Evolutionary conservation across 148 eudicot genomes (phyloP), one percentile per base, ranked within the genome.

Genomic region (Cornus controversa): DNA sequence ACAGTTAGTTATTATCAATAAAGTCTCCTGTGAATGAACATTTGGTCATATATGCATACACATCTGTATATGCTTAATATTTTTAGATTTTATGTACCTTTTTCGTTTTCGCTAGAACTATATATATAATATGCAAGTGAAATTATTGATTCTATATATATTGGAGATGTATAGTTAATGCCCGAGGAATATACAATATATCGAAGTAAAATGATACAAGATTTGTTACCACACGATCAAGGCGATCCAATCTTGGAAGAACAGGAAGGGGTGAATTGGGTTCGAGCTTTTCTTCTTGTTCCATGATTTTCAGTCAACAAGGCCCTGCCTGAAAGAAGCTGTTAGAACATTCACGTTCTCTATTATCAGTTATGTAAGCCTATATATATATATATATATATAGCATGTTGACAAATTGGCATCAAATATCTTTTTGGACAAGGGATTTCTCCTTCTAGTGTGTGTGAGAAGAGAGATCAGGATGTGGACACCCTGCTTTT

Each of bases 161-260:
- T 4, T 40, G 45, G 45, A 40, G 45, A 40, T 40, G 45, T 40
- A 40, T 40, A 40, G 45, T 4, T 40, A 40, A 40, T 6, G 45
- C 45, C 45, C 7, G 10, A 40, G 45, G 45, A 40, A 40, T 40
- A 40, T 40, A 40, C 45, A 40, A 40, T 40, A 0, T 9, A 40
- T 6, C 7, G 6, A 40, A 4, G 0, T 40, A 8, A 40, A 40
- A 40, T 40, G 20, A 20, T 50, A 50, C 13, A 50, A 50, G 18
- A 34, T 28, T 24, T 6, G 1, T 62, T 85, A 87, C 90, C 80
- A 85, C 36, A 22, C 76, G 86, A 77, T 85, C 90, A 28, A 87
- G 88, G 67, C 88, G 86, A 79, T 87, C 82, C 62, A 87, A 78
- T 74, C 90, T 79, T 47, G 86, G 79, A 9, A 88, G 82, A 74